These are phyloP conservation scores for Arctium lappa DNA, from an alignment of 129 eudicot species.

Conservation along the genomic window DNA sequence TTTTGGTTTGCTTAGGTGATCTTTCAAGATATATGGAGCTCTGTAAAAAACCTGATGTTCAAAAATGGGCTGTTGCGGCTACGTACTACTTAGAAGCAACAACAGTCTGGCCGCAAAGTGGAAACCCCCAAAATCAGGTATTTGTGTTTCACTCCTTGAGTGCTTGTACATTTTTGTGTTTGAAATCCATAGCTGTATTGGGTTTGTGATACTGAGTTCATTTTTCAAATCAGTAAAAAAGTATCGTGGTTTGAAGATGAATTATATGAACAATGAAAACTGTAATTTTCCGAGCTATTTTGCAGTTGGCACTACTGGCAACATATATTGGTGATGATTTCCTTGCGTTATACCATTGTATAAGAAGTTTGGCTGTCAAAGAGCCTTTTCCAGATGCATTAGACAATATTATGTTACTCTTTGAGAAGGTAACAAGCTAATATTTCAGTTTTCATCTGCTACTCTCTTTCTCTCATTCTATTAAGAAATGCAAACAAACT, in stretches of 20 bases:
- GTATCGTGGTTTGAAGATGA: background rate
- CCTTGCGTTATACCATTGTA: slow-evolving; percentile 86
- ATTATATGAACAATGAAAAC: background rate
- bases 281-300: slow-evolving; percentile 25
- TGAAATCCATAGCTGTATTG: background rate
- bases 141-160: background rate
- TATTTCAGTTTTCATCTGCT: background rate
- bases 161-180: background rate
- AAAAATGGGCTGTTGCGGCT: slow-evolving; percentile 80
- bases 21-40: slow-evolving; percentile 83
- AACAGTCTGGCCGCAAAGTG: slow-evolving; percentile 74
- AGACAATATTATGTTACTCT: slow-evolving; percentile 77
- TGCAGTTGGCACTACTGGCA: slow-evolving; percentile 90
- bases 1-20: slow-evolving; percentile 87
- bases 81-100: slow-evolving; percentile 75
- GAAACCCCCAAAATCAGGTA: slow-evolving; percentile 99
- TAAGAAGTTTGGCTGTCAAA: slow-evolving; percentile 85
- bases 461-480: background rate
- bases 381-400: slow-evolving; percentile 96
- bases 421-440: slow-evolving; percentile 65
- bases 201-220: background rate
- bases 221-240: background rate
- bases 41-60: slow-evolving; percentile 49
- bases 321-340: slow-evolving; percentile 77
- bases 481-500: background rate